phyloP scores from a whole-genome alignment of 2,329 filamentous ascomycete genomes.

The Arthrinium phaeospermum region DNA sequence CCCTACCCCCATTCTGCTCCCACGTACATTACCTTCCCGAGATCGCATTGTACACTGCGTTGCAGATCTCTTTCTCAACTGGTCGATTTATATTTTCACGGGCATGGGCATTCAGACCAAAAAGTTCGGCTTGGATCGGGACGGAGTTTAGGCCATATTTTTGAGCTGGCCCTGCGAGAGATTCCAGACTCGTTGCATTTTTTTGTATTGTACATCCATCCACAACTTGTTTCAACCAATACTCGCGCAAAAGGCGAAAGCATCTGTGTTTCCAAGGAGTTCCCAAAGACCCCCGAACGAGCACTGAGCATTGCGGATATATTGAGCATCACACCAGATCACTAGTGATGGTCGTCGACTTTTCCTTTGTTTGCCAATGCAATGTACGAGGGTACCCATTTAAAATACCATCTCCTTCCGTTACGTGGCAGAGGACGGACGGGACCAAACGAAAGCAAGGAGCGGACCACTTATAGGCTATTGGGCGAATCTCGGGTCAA shows the following conservation, averaged over 20 bases:
- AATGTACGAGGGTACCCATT: background rate
- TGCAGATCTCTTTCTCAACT: background rate
- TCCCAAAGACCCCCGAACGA: background rate
- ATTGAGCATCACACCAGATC: too few species aligned
- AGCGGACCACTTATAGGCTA: background rate
- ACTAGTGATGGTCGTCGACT: background rate
- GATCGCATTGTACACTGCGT: constrained; percentile 9
- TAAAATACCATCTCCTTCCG: background rate
- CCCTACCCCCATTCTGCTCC: background rate
- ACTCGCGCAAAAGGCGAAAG: background rate
- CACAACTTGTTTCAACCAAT: background rate
- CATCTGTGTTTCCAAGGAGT: background rate
- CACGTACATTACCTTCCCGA: constrained; percentile 8
- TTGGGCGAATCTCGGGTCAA: too few species aligned
- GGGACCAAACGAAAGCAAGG: background rate
- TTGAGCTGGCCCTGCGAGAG: constrained; percentile 10
- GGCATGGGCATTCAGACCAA: constrained; percentile 16
- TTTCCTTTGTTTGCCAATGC: background rate
- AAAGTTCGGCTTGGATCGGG: constrained; percentile 17
- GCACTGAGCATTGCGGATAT: background rate
- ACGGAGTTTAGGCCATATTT: constrained; percentile 9
- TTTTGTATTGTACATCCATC: constrained; percentile 12
- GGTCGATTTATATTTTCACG: constrained; percentile 3
- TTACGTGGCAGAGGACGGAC: background rate
- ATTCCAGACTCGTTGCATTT: constrained; percentile 8